Conservation (phyloP, 768 basidiomycete species). For the Boletus tylopilopsis region DNA sequence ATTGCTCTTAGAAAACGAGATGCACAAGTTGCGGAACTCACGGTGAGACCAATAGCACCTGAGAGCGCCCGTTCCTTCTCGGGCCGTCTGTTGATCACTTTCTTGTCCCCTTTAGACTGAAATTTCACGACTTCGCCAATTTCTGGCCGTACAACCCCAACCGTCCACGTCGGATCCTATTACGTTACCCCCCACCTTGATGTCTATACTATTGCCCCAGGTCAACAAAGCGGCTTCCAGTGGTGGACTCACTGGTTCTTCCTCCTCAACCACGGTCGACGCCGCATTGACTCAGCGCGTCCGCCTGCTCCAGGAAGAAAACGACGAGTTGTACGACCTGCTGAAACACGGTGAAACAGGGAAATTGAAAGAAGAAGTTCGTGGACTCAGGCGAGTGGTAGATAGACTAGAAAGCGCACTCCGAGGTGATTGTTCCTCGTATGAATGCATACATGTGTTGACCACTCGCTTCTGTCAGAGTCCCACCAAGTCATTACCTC, state of each 20-base stretch:
- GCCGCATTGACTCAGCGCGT: conserved; percentile 75
- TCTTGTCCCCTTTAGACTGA: conserved; percentile 53
- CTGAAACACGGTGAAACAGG: conserved; percentile 75
- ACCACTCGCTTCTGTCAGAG: conserved; percentile 41
- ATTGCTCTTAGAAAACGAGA: conserved; percentile 73
- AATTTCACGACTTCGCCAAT: conserved; percentile 62
- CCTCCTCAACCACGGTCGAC: conserved; percentile 52
- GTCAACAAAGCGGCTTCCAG: conserved; percentile 42
- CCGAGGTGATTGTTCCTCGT: conserved; percentile 49
- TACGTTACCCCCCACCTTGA: conserved; percentile 66
- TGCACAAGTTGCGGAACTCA: conserved; percentile 65
- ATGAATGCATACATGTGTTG: conserved; percentile 1
- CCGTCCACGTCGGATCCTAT: conserved; percentile 59
- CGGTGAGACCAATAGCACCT: conserved; percentile 44
- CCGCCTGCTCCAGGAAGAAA: conserved; percentile 76
- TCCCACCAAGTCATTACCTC: conserved; percentile 70
- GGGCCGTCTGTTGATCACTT: conserved; percentile 18
- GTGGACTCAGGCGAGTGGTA: conserved; percentile 62
- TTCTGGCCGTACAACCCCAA: conserved; percentile 55
- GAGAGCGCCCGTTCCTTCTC: conserved; percentile 19
- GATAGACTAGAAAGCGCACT: conserved; percentile 70
- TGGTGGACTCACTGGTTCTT: conserved; percentile 30
- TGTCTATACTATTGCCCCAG: conserved; percentile 68
- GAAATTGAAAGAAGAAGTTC: conserved; percentile 77
- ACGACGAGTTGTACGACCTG: conserved; percentile 79